These are phyloP conservation scores for Podila clonocystis DNA, from an alignment of 192 early-diverging fungal genomes.

Conservation along the genomic window DNA sequence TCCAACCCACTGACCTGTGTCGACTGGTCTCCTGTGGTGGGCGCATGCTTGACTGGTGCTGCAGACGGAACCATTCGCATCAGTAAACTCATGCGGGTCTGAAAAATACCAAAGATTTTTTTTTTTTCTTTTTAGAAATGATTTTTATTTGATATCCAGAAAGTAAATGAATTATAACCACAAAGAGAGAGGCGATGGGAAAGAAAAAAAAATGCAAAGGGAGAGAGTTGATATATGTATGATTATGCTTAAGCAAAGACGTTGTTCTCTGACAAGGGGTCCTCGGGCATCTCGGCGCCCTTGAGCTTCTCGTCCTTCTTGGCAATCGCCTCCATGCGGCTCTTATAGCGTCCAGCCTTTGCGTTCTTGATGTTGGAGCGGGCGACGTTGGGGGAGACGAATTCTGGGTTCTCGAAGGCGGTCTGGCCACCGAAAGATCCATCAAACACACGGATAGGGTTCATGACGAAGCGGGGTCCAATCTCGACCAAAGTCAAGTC, in stretches of 20 bases:
- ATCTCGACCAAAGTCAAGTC: conserved; percentile 93
- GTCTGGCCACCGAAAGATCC: conserved; percentile 94
- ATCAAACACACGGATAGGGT: conserved; percentile 93
- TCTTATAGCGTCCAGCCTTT: conserved; percentile 62
- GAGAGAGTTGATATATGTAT: neutral
- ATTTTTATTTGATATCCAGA: neutral
- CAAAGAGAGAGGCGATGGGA: neutral
- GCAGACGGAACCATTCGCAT: conserved; percentile 65
- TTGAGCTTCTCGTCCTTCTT: conserved; percentile 59
- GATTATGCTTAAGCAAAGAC: conserved; percentile 46
- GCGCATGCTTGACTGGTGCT: conserved; percentile 58
- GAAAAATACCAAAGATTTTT: neutral
- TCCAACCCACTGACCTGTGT: conserved; percentile 56
- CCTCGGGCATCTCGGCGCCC: conserved; percentile 59
- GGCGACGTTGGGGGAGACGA: conserved; percentile 77
- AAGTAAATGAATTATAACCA: conserved; percentile 3
- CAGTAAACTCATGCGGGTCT: conserved; percentile 59
- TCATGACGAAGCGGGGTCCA: conserved; percentile 96
- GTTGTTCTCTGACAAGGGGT: conserved; percentile 57
- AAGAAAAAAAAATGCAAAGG: neutral
- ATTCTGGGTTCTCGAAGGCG: conserved; percentile 91
- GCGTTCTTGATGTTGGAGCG: conserved; percentile 57
- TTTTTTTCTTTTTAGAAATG: neutral
- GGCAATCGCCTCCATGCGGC: conserved; percentile 53
- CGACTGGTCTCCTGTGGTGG: conserved; percentile 62